Evolutionary conservation across 257 asterid genomes (phyloP).

Genomic region (Solanum chilense): DNA sequence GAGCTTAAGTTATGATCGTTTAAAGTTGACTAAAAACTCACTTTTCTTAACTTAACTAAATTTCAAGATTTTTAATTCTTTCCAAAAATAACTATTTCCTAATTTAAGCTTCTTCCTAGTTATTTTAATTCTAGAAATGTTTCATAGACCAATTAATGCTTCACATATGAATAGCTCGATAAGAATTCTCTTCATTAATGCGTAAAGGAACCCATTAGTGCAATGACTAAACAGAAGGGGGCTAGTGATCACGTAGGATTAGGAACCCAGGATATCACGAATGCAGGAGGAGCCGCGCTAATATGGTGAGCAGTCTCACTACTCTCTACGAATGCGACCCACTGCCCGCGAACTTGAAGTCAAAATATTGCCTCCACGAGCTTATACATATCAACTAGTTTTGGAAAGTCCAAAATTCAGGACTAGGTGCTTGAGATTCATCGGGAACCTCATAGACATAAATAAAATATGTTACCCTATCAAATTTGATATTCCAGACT

Average conservation of each 20-base stretch:
- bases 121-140: too few species aligned
- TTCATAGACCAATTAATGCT: neutral
- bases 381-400: neutral
- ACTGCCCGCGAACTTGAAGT: neutral
- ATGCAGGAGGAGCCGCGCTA: neutral
- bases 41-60: too few species aligned
- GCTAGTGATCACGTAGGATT: too few species aligned
- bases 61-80: too few species aligned
- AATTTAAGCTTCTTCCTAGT: too few species aligned
- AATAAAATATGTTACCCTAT: neutral
- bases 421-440: neutral
- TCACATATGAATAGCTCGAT: too few species aligned
- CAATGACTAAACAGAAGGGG: neutral
- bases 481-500: too few species aligned
- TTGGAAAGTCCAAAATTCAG: neutral
- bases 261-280: neutral
- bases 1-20: too few species aligned
- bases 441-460: neutral
- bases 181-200: neutral
- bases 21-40: too few species aligned
- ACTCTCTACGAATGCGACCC: neutral
- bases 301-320: neutral
- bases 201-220: neutral
- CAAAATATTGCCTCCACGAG: neutral
- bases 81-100: too few species aligned